Evolutionary conservation across 257 asterid genomes (phyloP), one percentile per base, ranked within the genome.

Genomic region (Ophiorrhiza pumila): DNA sequence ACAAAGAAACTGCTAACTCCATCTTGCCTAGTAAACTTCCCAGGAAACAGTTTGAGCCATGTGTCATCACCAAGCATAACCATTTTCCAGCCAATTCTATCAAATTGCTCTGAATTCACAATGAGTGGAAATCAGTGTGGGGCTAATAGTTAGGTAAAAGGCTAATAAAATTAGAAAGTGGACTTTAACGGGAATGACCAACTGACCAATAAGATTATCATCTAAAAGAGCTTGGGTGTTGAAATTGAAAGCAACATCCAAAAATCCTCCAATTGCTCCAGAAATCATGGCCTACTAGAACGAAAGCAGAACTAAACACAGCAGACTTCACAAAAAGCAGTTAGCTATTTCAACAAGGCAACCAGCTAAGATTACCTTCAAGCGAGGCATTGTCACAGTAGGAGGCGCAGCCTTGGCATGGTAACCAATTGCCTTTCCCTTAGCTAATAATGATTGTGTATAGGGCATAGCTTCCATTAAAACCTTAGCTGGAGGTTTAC

Each of bases 331-430:
- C 58, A 56, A 45, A 65, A 29, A 47, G 9, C 71, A 75, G 49
- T 75, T 32, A 22, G 41, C 55, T 32, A 74, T 56, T 52, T 39
- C 12, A 32, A 49, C 25, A 56, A 64, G 15, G 65, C 45, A 37
- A 56, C 35, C n/a, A 25, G 27, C 69, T 71, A 10, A n/a, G n/a
- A 34, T 39, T 69, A 87, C 98, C 95, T 93, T 93, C 80, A 93
- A 73, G 59, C 97, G 98, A 68, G 98, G 97, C 98, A 93, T 93
- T 62, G 98, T 93, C 25, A 93, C 98, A 63, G 98, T 93, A 35
- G 98, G 98, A 37, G 98, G 95, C 32, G 96, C 95, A n/a, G 98
- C 95, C 84, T 85, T 89, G 20, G 98, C 97, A 80, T 91, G 97
- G 79, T 86, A 91, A 5, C 98, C 97, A 49, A 87, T 67, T 42